Conservation (phyloP, 108 stramenopile species). For the Nitzschia sp. region DNA sequence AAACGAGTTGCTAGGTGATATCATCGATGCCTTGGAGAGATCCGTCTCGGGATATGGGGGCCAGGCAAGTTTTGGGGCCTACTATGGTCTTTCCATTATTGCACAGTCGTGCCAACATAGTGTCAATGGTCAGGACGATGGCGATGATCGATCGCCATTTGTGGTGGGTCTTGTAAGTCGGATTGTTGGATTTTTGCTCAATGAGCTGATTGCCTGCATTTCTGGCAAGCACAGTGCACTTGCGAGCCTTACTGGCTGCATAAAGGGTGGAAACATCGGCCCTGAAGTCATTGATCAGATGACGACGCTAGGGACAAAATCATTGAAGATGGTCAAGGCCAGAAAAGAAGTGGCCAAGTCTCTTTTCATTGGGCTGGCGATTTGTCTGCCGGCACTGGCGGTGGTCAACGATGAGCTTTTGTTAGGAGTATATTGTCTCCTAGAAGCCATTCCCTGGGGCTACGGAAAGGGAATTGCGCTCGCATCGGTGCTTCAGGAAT, state of each 20-base stretch:
- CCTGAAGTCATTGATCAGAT: slow-evolving; percentile 35
- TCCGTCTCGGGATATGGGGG: slow-evolving; percentile 41
- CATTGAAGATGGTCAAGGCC: slow-evolving; percentile 21
- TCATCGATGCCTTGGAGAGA: slow-evolving; percentile 46
- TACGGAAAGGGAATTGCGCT: slow-evolving; percentile 64
- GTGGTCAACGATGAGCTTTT: slow-evolving; percentile 43
- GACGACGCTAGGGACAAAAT: slow-evolving; percentile 14
- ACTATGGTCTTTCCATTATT: slow-evolving; percentile 61
- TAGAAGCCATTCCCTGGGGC: slow-evolving; percentile 65
- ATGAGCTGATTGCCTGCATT: slow-evolving; percentile 39
- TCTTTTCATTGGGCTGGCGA: slow-evolving; percentile 47
- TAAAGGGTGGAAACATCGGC: slow-evolving; percentile 32
- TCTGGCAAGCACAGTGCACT: slow-evolving; percentile 25
- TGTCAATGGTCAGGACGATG: slow-evolving; percentile 11
- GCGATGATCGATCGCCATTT: not conserved
- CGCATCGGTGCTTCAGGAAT: slow-evolving; percentile 32
- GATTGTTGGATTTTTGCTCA: slow-evolving; percentile 40
- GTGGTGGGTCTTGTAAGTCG: slow-evolving; percentile 10
- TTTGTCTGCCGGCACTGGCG: slow-evolving; percentile 44
- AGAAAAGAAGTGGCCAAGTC: slow-evolving; percentile 33
- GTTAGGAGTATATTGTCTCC: slow-evolving; percentile 33
- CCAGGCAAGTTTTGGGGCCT: slow-evolving; percentile 48
- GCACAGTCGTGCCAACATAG: slow-evolving; percentile 33
- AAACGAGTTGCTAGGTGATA: slow-evolving; percentile 30
- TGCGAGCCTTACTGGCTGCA: slow-evolving; percentile 29